Evolutionary conservation across 306 rosid species (phyloP).

Genomic region (Luffa acutangula): DNA sequence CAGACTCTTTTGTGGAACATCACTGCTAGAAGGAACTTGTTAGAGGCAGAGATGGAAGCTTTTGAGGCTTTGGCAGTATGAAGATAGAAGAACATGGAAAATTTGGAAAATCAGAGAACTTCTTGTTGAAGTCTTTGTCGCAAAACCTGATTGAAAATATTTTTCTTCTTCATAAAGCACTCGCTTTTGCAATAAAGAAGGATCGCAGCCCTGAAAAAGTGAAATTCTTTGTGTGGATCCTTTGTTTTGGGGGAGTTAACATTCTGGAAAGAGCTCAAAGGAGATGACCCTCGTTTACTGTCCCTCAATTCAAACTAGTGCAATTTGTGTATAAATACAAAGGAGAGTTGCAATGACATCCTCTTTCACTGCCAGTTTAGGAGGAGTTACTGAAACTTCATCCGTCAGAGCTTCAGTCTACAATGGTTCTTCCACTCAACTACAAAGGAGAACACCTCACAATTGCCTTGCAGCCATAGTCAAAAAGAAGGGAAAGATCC

Average conservation of each 20-base stretch:
- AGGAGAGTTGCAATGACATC: neutral
- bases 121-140: neutral
- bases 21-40: neutral
- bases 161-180: neutral
- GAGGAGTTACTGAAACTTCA: neutral
- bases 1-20: neutral
- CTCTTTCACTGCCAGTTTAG: neutral
- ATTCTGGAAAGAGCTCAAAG: neutral
- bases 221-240: neutral
- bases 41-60: neutral
- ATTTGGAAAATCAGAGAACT: neutral
- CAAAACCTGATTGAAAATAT: neutral
- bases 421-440: neutral
- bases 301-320: neutral
- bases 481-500: neutral
- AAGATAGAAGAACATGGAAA: neutral
- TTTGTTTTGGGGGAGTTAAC: neutral
- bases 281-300: neutral
- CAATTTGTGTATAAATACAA: neutral
- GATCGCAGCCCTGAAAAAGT: neutral
- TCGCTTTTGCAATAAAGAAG: neutral
- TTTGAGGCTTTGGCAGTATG: neutral
- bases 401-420: neutral
- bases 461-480: neutral
- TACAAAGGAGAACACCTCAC: neutral